Conservation (phyloP, 73 alveolate species). For the Halteria grandinella region DNA sequence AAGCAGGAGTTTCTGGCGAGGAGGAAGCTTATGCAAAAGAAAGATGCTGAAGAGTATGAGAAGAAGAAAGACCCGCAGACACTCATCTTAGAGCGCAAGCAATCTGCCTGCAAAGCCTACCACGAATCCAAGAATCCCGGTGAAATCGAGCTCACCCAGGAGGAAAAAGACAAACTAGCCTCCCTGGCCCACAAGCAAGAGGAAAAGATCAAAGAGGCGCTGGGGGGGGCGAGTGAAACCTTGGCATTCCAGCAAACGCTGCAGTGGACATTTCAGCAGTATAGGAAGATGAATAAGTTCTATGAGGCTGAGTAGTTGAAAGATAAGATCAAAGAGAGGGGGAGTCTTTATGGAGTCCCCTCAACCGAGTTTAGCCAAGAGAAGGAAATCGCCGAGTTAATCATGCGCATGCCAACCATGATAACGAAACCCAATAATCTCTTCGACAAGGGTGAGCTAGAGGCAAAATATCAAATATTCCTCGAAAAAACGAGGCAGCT, state of each 20-base stretch:
- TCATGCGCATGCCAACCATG: conserved; percentile 41
- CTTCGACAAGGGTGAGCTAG: conserved; percentile 28
- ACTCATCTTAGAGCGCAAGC: conserved; percentile 3
- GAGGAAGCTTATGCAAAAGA: background rate
- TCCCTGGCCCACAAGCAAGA: too few relatives aligned
- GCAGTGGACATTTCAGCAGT: conserved; percentile 15
- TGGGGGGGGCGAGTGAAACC: conserved; percentile 34
- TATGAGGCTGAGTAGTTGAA: conserved; percentile 39
- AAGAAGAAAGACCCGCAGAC: background rate
- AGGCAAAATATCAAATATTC: conserved; percentile 19
- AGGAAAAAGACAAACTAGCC: too few relatives aligned
- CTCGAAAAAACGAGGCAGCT: conserved; percentile 3
- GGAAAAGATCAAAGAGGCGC: too few relatives aligned
- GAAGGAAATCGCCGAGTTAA: conserved; percentile 37
- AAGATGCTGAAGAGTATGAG: background rate
- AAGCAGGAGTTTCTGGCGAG: conserved; percentile 15
- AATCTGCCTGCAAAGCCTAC: conserved; percentile 27
- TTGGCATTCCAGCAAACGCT: conserved; percentile 15
- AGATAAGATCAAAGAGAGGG: conserved; percentile 36
- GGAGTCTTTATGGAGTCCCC: conserved; percentile 52
- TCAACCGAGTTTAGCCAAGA: conserved; percentile 20
- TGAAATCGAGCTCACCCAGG: too few relatives aligned
- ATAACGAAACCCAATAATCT: conserved; percentile 39
- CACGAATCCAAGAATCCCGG: too few relatives aligned
- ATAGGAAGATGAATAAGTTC: conserved; percentile 19